Base-by-base conservation (phyloP, 2,329 filamentous ascomycete species). In the Fusarium bactridioides region DNA sequence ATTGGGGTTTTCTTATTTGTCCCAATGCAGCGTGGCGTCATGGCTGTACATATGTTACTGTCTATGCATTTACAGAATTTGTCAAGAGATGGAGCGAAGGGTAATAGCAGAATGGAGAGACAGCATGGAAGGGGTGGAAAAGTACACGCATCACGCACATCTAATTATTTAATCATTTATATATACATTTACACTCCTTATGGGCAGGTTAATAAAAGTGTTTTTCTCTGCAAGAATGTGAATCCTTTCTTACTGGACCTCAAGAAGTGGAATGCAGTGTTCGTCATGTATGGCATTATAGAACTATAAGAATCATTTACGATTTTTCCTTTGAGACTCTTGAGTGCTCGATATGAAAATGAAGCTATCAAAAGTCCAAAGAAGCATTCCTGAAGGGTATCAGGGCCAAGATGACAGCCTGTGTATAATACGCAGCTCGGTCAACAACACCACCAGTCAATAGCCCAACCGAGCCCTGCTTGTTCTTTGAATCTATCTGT, bases 401-500 rank as follows among this genome's bases (percentile, higher is more conserved):
- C 63, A 84, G 54, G 5, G 83, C 83, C 53, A 84, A 47, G 21
- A 84, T 77, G 18, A 84, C 80, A 1, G 83, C 82, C 57, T 83
- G 80, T 2, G 76, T 76, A 64, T 84, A 84, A 54, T 80, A 82
- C 4, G 58, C 75, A n/a, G 78, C 75, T 50, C 82, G 77, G 45
- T 80, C 78, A 18, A 84, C 70, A 25, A 82, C 76, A 44, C 81
- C 80, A 1, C 76, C 81, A 5, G 83, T 84, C 72, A 84, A 69
- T 38, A 84, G 69, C 3, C 83, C 83, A 33, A 83, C 82, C 5
- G 80, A 82, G 8, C 83, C 83, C 61, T 78, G 81, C 57, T 75
- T 70, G 44, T 82, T 80, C 72, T 82, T 84, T 23, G 81, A 82
- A 66, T 83, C 80, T 27, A 73, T 76, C 70, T 75, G 73, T 9